Conservation (phyloP, 495 filamentous ascomycete species). For the Aspergillus egyptiacus region DNA sequence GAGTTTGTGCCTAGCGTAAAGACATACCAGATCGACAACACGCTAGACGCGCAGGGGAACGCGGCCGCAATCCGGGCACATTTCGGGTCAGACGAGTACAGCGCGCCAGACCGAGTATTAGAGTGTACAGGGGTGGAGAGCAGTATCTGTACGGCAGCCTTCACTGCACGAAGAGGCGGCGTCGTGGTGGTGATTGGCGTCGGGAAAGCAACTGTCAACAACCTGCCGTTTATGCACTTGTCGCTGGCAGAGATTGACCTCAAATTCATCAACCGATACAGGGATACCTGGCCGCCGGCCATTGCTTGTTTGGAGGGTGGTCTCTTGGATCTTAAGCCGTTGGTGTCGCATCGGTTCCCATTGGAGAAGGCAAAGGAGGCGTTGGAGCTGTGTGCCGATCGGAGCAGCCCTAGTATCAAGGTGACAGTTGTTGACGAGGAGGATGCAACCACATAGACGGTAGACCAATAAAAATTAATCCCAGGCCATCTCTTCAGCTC, state of each 20-base stretch:
- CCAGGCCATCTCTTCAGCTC: too few species aligned
- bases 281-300: slow-evolving; percentile 55
- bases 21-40: slow-evolving; percentile 47
- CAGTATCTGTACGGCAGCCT: slow-evolving; percentile 51
- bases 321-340: slow-evolving; percentile 51
- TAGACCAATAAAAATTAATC: not conserved
- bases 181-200: slow-evolving; percentile 60
- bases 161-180: slow-evolving; percentile 52
- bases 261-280: slow-evolving; percentile 60
- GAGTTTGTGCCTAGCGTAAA: slow-evolving; percentile 49
- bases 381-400: slow-evolving; percentile 45
- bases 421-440: slow-evolving; percentile 53
- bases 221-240: slow-evolving; percentile 62
- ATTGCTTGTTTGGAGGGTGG: slow-evolving; percentile 42
- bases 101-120: slow-evolving; percentile 50
- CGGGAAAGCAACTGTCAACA: slow-evolving; percentile 54
- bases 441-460: slow-evolving; percentile 24
- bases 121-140: slow-evolving; percentile 62
- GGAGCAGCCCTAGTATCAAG: slow-evolving; percentile 49
- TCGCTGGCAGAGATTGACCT: slow-evolving; percentile 57
- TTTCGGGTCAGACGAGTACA: slow-evolving; percentile 44
- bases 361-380: slow-evolving; percentile 53
- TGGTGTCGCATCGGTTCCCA: slow-evolving; percentile 65
- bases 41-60: slow-evolving; percentile 43
- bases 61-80: slow-evolving; percentile 47